Conservation (phyloP, 2,329 filamentous ascomycete genomes). For the Cytospora piceae region DNA sequence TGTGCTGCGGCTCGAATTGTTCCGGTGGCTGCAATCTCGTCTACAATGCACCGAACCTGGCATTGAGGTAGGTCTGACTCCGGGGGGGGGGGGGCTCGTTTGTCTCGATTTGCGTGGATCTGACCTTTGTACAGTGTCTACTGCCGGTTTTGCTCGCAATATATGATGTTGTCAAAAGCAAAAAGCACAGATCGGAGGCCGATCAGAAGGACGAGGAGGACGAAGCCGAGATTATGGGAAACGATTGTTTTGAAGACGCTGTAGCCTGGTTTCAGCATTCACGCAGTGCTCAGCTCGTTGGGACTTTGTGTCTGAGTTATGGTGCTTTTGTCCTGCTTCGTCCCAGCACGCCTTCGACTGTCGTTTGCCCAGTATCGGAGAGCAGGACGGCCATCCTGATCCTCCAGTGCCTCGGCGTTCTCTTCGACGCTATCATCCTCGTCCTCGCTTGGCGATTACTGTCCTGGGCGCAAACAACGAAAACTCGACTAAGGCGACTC, state of each 20-base stretch:
- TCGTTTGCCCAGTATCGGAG: constrained; percentile 54
- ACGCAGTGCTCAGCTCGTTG: constrained; percentile 42
- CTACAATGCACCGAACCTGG: constrained; percentile 56
- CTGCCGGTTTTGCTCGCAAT: constrained; percentile 49
- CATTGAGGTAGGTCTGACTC: constrained; percentile 46
- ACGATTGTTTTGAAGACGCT: constrained; percentile 52
- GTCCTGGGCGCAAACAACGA: constrained; percentile 54
- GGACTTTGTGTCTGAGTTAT: constrained; percentile 45
- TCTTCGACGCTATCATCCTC: constrained; percentile 51
- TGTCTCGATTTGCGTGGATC: neutral
- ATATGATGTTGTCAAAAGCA: constrained; percentile 49
- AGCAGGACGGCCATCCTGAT: constrained; percentile 42
- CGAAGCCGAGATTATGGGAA: constrained; percentile 47
- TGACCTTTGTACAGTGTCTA: constrained; percentile 45
- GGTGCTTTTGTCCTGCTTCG: constrained; percentile 48
- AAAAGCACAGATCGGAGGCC: constrained; percentile 34
- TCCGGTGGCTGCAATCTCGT: constrained; percentile 49
- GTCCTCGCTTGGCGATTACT: constrained; percentile 56
- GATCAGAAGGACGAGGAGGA: constrained; percentile 46
- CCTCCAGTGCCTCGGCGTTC: constrained; percentile 50
- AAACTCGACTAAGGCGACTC: constrained; percentile 50
- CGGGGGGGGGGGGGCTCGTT: neutral
- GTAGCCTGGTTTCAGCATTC: constrained; percentile 51
- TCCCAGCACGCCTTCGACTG: constrained; percentile 51
- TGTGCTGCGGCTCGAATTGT: constrained; percentile 52